Percentiles rank a stretch among this genome's conserved stretches.
Conservation (phyloP, 164 flowering plant species). For the grape (Vitis vinifera) region DNA sequence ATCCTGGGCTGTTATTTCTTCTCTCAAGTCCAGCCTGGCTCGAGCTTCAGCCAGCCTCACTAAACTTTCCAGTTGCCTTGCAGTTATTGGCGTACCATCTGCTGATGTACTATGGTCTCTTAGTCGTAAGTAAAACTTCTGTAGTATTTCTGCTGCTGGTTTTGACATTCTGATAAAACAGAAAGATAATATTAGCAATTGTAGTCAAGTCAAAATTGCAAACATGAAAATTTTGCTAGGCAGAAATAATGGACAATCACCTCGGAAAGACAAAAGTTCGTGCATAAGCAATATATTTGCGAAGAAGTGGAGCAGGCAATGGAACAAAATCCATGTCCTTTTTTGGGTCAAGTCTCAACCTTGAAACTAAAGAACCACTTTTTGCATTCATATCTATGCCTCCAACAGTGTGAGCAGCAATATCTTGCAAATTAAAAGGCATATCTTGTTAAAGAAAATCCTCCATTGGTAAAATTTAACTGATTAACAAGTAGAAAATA, state of each 20-base stretch:
- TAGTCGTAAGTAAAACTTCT: slow-evolving; percentile 77
- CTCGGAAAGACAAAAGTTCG: slow-evolving; percentile 82
- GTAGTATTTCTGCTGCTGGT: slow-evolving; percentile 89
- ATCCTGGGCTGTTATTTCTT: slow-evolving; percentile 92
- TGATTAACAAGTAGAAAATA: slow-evolving; percentile 3
- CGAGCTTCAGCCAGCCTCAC: slow-evolving; percentile 97
- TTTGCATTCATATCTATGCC: slow-evolving; percentile 31
- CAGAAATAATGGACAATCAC: slow-evolving; percentile 33
- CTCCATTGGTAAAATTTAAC: neutral
- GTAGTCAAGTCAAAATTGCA: neutral
- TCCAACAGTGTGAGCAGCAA: slow-evolving; percentile 40
- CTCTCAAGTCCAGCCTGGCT: slow-evolving; percentile 88
- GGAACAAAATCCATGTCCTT: slow-evolving; percentile 77
- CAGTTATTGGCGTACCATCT: slow-evolving; percentile 97
- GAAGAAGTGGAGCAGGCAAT: slow-evolving; percentile 81
- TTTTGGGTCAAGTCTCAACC: slow-evolving; percentile 71
- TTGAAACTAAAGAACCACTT: slow-evolving; percentile 70
- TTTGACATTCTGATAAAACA: slow-evolving; percentile 67
- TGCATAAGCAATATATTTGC: slow-evolving; percentile 97
- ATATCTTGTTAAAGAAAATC: neutral
- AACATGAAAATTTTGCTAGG: slow-evolving; percentile 6
- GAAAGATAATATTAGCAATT: neutral
- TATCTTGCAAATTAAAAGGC: slow-evolving; percentile 11
- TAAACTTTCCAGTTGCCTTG: slow-evolving; percentile 94
- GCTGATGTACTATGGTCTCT: slow-evolving; percentile 85